phyloP scores from a whole-genome alignment of 306 rosid genomes.

The Astragalus membranaceus region DNA sequence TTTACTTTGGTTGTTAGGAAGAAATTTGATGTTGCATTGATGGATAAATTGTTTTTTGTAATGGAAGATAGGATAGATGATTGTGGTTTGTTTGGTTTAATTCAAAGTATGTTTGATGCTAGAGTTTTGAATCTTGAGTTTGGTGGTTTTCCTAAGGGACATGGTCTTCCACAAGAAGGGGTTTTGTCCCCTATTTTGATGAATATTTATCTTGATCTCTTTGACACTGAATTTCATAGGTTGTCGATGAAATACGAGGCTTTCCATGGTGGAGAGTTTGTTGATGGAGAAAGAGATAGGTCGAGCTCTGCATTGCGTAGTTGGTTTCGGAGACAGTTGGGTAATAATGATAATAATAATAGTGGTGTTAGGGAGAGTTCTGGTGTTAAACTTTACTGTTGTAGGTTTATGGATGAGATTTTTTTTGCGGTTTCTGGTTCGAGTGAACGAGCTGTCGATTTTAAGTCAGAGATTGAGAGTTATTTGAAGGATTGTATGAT shows the following conservation, averaged over 20 bases:
- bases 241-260: conserved; percentile 82
- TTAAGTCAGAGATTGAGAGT: conserved; percentile 53
- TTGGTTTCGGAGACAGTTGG: conserved; percentile 75
- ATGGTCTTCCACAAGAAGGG: conserved; percentile 96
- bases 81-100: conserved; percentile 39
- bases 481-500: conserved; percentile 56
- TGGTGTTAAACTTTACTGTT: conserved; percentile 42
- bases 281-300: conserved; percentile 29
- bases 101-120: conserved; percentile 60
- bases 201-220: conserved; percentile 76
- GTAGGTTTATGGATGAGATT: conserved; percentile 86
- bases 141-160: conserved; percentile 83
- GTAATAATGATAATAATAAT: conserved; percentile 38
- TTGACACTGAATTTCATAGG: conserved; percentile 78
- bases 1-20: conserved; percentile 54
- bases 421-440: conserved; percentile 71
- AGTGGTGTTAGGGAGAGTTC: conserved; percentile 20
- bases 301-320: conserved; percentile 55
- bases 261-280: conserved; percentile 23
- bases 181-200: conserved; percentile 72
- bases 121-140: conserved; percentile 73
- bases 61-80: conserved; percentile 84
- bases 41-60: conserved; percentile 42
- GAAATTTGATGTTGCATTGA: conserved; percentile 46
- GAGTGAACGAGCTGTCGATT: conserved; percentile 52